Evolutionary conservation across 495 filamentous ascomycete species (phyloP).

Genomic region (Astrothelium subdiscretum): DNA sequence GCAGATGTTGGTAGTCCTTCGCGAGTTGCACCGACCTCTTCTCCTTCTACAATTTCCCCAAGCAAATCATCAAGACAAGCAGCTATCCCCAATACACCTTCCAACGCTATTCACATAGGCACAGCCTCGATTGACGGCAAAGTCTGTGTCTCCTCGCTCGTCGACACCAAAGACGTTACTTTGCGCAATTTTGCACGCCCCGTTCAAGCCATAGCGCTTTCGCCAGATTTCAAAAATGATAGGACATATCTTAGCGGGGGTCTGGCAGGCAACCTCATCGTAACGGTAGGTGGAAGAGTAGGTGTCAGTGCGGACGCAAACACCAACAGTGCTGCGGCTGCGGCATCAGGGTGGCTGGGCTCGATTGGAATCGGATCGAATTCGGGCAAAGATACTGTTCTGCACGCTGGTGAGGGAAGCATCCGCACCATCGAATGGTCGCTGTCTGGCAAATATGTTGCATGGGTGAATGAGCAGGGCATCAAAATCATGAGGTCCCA

Average conservation of each 20-base stretch:
- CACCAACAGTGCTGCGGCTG: slow-evolving; percentile 67
- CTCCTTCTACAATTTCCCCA: slow-evolving; percentile 35
- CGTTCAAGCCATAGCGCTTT: slow-evolving; percentile 77
- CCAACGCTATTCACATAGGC: slow-evolving; percentile 82
- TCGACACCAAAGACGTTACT: slow-evolving; percentile 69
- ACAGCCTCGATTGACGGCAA: slow-evolving; percentile 93
- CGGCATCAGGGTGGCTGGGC: slow-evolving; percentile 85
- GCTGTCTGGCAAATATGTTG: slow-evolving; percentile 76
- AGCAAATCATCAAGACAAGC: slow-evolving; percentile 2
- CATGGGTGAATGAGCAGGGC: slow-evolving; percentile 90
- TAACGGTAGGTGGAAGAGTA: slow-evolving; percentile 70
- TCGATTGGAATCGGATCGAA: slow-evolving; percentile 66
- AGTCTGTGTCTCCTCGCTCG: slow-evolving; percentile 74
- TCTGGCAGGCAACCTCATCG: slow-evolving; percentile 72
- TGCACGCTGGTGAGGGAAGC: slow-evolving; percentile 85
- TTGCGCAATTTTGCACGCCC: slow-evolving; percentile 89
- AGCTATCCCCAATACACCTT: slow-evolving; percentile 53
- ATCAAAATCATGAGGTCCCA: slow-evolving; percentile 96
- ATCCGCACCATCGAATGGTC: slow-evolving; percentile 92
- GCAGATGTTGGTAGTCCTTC: not conserved
- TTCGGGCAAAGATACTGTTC: slow-evolving; percentile 71
- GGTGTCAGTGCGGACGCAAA: slow-evolving; percentile 71
- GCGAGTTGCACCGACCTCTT: not conserved
- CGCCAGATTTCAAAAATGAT: slow-evolving; percentile 84
- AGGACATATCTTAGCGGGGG: slow-evolving; percentile 82